phyloP scores from a whole-genome alignment of 148 eudicot genomes.

The Amaranthus palmeri region DNA sequence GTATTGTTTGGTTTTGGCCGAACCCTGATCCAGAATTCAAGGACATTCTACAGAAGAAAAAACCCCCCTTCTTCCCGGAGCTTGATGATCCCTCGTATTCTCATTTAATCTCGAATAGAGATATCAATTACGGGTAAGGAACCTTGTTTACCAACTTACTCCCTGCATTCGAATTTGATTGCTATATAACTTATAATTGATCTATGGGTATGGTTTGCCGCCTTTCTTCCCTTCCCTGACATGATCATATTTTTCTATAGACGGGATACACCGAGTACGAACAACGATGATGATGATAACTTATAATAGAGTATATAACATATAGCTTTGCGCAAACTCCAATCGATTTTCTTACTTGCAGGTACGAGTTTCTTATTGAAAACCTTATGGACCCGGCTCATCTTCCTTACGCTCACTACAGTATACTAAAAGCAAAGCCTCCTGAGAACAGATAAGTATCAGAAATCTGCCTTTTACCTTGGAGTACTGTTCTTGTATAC shows the following conservation, averaged over 20 bases:
- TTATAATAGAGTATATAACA: too few relatives aligned
- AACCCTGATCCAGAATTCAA: slow-evolving; percentile 48
- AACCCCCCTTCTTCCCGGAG: slow-evolving; percentile 64
- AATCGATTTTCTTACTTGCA: slow-evolving; percentile 26
- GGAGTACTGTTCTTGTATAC: too few relatives aligned
- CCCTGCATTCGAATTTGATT: too few relatives aligned
- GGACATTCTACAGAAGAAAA: slow-evolving; percentile 37
- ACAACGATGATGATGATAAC: too few relatives aligned
- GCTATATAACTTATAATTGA: not conserved
- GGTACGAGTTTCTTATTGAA: slow-evolving; percentile 80
- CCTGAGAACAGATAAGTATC: not conserved
- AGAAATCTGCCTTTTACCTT: too few relatives aligned
- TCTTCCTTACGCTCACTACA: slow-evolving; percentile 84
- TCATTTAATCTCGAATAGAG: slow-evolving; percentile 44
- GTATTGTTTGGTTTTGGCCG: slow-evolving; percentile 88
- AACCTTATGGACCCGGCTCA: slow-evolving; percentile 98
- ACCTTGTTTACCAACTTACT: not conserved
- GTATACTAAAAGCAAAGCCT: slow-evolving; percentile 40
- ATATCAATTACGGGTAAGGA: slow-evolving; percentile 69
- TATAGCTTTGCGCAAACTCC: too few relatives aligned
- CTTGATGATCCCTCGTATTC: slow-evolving; percentile 71
- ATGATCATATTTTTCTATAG: not conserved
- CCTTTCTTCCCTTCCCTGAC: not conserved
- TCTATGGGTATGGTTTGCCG: not conserved
- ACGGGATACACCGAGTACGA: not conserved